Percentiles rank a stretch among this genome's conserved stretches.
Evolutionary conservation across 2,329 filamentous ascomycete species (phyloP).

Genomic region (Calonectria montana): DNA sequence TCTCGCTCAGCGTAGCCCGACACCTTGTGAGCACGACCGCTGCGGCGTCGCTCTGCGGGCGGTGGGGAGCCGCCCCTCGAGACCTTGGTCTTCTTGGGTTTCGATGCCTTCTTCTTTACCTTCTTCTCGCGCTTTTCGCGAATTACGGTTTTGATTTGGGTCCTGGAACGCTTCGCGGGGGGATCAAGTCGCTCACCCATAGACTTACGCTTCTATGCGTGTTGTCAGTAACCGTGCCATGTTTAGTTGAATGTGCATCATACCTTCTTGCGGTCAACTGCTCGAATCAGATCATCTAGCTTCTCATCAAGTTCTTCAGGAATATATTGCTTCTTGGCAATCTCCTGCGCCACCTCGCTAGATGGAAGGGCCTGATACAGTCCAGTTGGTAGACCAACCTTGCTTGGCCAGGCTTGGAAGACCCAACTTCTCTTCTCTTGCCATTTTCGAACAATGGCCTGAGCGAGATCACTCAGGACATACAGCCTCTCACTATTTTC

Average conservation of each 20-base stretch:
- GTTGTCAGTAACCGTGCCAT: slow-evolving; percentile 37
- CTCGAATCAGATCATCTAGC: slow-evolving; percentile 75
- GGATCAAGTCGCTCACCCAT: slow-evolving; percentile 61
- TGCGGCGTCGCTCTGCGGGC: slow-evolving; percentile 64
- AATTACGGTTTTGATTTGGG: slow-evolving; percentile 51
- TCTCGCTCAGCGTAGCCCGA: slow-evolving; percentile 68
- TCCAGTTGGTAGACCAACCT: slow-evolving; percentile 82
- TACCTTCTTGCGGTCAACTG: slow-evolving; percentile 80
- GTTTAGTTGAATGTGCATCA: slow-evolving; percentile 20
- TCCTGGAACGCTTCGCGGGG: slow-evolving; percentile 52
- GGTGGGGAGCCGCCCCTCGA: slow-evolving; percentile 47
- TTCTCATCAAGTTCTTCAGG: slow-evolving; percentile 80
- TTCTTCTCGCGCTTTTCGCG: slow-evolving; percentile 53
- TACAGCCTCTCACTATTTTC: slow-evolving; percentile 81
- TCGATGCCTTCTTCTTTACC: slow-evolving; percentile 49
- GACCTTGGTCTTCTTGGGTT: slow-evolving; percentile 43
- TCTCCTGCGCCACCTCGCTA: slow-evolving; percentile 83
- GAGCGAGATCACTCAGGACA: slow-evolving; percentile 87
- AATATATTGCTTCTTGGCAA: slow-evolving; percentile 87
- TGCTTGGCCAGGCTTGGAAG: slow-evolving; percentile 84
- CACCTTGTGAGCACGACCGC: slow-evolving; percentile 60
- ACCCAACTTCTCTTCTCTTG: slow-evolving; percentile 88
- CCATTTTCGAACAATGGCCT: slow-evolving; percentile 84
- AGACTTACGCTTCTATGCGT: slow-evolving; percentile 67
- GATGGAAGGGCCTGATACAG: slow-evolving; percentile 81